These are phyloP conservation scores for Plasmodium gaboni DNA, from an alignment of 169 alveolate species.

Conservation along the genomic window DNA sequence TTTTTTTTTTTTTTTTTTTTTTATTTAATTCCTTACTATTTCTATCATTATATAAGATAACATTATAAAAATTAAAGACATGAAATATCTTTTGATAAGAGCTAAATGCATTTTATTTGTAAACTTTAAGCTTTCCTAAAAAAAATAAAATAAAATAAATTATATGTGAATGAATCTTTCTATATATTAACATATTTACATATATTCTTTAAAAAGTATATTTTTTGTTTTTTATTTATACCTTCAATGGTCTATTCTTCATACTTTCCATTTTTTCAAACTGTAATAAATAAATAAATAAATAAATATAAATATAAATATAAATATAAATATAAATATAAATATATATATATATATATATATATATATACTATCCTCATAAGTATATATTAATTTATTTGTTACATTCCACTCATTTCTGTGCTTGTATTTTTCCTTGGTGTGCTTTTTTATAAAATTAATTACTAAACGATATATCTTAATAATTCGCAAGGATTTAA, in stretches of 20 bases:
- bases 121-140: conserved; percentile 59
- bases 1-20: neutral
- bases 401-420: conserved; percentile 71
- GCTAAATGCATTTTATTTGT: conserved; percentile 73
- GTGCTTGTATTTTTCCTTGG: conserved; percentile 65
- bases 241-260: conserved; percentile 12
- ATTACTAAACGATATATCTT: conserved; percentile 38
- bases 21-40: conserved; percentile 11
- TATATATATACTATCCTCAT: neutral
- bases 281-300: conserved; percentile 3
- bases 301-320: neutral
- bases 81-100: conserved; percentile 60
- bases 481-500: conserved; percentile 38
- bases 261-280: conserved; percentile 71
- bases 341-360: neutral
- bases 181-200: neutral
- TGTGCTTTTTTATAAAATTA: conserved; percentile 16
- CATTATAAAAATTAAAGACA: conserved; percentile 57
- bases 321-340: neutral
- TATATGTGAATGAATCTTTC: neutral
- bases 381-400: neutral
- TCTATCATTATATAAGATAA: conserved; percentile 55
- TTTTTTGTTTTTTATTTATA: neutral
- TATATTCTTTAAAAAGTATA: neutral
- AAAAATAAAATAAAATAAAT: neutral